phyloP scores from a whole-genome alignment of 495 filamentous ascomycete species.

The Hypoxylon subgilvum region DNA sequence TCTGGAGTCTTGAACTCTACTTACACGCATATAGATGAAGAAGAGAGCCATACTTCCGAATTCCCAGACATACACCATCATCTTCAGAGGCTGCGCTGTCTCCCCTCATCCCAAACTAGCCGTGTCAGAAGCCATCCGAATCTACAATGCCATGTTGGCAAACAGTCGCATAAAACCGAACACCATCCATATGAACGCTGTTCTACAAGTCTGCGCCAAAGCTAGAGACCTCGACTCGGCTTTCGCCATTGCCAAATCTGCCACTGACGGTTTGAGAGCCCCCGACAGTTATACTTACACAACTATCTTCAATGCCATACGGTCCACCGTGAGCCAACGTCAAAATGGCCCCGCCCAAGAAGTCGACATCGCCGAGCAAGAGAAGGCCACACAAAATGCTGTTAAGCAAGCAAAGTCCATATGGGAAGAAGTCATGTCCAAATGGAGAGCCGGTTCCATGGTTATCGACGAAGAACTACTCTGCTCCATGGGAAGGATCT shows the following conservation, averaged over 20 bases:
- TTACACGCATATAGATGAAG: conserved; percentile 75
- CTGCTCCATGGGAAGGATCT: conserved; percentile 74
- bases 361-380: conserved; percentile 39
- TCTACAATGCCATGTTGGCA: conserved; percentile 74
- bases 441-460: conserved; percentile 73
- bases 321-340: conserved; percentile 31
- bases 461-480: conserved; percentile 75
- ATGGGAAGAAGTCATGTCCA: conserved; percentile 78
- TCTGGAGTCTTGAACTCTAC: neutral
- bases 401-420: conserved; percentile 66
- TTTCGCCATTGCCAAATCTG: conserved; percentile 72
- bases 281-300: conserved; percentile 78
- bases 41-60: conserved; percentile 80
- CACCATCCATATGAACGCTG: conserved; percentile 84
- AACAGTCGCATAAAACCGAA: conserved; percentile 66
- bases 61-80: conserved; percentile 76
- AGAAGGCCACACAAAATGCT: conserved; percentile 46
- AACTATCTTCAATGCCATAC: conserved; percentile 76
- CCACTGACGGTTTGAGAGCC: conserved; percentile 62
- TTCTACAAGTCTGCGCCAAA: conserved; percentile 76
- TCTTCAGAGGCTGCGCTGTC: conserved; percentile 75
- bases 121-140: conserved; percentile 64
- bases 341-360: conserved; percentile 11
- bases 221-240: conserved; percentile 74
- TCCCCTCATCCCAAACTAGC: conserved; percentile 58